phyloP scores from a whole-genome alignment of 2,329 filamentous ascomycete species.

The Penicillium aurantiogriseum region DNA sequence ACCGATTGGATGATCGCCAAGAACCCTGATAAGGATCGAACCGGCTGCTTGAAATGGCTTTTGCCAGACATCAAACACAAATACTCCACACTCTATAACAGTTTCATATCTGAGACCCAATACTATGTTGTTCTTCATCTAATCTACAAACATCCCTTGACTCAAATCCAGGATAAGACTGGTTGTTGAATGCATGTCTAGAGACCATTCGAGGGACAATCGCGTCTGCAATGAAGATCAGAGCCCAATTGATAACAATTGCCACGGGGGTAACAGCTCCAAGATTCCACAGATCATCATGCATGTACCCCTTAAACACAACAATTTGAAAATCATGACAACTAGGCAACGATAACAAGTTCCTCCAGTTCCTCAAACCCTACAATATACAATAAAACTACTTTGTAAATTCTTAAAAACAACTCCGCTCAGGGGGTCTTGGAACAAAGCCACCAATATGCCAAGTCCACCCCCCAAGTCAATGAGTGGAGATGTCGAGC shows the following conservation, averaged over 20 bases:
- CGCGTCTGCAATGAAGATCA: slow-evolving; percentile 9
- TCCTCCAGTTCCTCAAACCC: background rate
- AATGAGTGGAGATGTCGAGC: slow-evolving; percentile 1
- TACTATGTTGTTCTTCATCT: background rate
- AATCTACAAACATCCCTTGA: background rate
- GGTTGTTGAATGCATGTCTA: background rate
- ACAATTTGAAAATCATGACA: background rate
- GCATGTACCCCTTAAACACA: background rate
- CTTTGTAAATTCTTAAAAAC: background rate
- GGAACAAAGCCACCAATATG: background rate
- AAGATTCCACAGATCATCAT: slow-evolving; percentile 1
- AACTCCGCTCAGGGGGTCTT: slow-evolving; percentile 1
- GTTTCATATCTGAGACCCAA: background rate
- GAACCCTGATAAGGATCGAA: background rate
- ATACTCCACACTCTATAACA: background rate
- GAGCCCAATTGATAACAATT: background rate
- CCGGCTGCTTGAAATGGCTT: too few relatives aligned
- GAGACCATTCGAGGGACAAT: background rate
- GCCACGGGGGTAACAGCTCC: slow-evolving; percentile 1
- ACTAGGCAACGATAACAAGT: background rate
- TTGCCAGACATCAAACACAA: background rate
- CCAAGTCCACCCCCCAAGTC: background rate
- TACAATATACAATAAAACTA: background rate
- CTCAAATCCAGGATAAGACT: background rate
- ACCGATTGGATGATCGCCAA: background rate